Percentiles rank a stretch among this genome's conserved stretches.
Conservation (phyloP, 73 alveolate genomes). For the Tetrahymena elliotti region DNA sequence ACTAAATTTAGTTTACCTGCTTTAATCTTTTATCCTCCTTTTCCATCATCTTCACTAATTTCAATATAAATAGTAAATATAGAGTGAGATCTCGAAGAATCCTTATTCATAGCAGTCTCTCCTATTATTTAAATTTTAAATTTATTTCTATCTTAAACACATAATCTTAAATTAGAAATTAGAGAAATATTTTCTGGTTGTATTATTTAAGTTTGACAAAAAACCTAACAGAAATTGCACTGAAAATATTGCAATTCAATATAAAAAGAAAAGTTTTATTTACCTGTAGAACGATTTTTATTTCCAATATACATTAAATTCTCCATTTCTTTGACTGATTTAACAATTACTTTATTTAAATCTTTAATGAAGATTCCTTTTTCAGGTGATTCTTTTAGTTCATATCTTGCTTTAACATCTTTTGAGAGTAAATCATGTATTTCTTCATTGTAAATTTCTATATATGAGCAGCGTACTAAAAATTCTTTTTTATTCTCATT, state of each 20-base stretch:
- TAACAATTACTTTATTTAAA: slow-evolving; percentile 29
- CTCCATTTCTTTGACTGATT: slow-evolving; percentile 61
- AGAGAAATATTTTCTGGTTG: too few relatives aligned
- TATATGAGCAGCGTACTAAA: slow-evolving; percentile 81
- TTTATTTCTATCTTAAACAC: slow-evolving; percentile 41
- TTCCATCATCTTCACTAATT: slow-evolving; percentile 59
- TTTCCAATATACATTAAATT: slow-evolving; percentile 66
- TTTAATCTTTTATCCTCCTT: slow-evolving; percentile 66
- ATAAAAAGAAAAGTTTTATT: slow-evolving; percentile 26
- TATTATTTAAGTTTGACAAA: slow-evolving; percentile 35
- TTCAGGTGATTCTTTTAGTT: slow-evolving; percentile 83
- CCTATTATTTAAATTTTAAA: slow-evolving; percentile 40
- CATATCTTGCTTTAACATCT: slow-evolving; percentile 55
- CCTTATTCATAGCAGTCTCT: slow-evolving; percentile 87
- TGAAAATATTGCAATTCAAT: slow-evolving; percentile 58
- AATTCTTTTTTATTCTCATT: neutral
- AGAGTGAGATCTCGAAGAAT: slow-evolving; percentile 84
- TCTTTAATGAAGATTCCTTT: slow-evolving; percentile 86
- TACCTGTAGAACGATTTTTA: slow-evolving; percentile 78
- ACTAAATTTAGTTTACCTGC: slow-evolving; percentile 89
- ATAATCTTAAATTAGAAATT: too few relatives aligned
- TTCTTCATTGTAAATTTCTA: slow-evolving; percentile 92
- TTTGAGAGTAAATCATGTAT: slow-evolving; percentile 75
- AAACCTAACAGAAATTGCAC: slow-evolving; percentile 49
- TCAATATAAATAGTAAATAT: slow-evolving; percentile 85